Conservation (phyloP, 495 filamentous ascomycete genomes). For the Cercophora samala region DNA sequence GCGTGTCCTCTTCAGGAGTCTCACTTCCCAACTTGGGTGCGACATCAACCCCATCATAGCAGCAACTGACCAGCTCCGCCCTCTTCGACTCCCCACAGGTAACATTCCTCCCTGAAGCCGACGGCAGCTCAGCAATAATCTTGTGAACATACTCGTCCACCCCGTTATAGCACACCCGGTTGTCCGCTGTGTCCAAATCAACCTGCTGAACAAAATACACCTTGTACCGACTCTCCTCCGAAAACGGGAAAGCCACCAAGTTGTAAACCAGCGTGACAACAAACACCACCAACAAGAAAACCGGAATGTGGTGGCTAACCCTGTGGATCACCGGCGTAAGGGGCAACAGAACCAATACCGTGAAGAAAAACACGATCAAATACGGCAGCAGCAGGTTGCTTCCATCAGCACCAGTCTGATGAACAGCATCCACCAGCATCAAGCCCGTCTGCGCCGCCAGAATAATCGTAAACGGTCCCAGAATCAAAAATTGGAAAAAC, state of each 20-base stretch:
- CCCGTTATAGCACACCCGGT: slow-evolving; percentile 66
- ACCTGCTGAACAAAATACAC: slow-evolving; percentile 81
- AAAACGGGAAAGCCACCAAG: slow-evolving; percentile 85
- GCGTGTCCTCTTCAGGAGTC: slow-evolving; percentile 11
- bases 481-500: slow-evolving; percentile 78
- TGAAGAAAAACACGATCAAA: slow-evolving; percentile 61
- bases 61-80: slow-evolving; percentile 58
- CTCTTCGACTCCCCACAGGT: slow-evolving; percentile 38
- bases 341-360: slow-evolving; percentile 72
- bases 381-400: slow-evolving; percentile 64
- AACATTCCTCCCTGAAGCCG: slow-evolving; percentile 58
- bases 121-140: slow-evolving; percentile 66
- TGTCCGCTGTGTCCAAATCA: slow-evolving; percentile 69
- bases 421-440: slow-evolving; percentile 64
- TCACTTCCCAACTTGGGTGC: slow-evolving; percentile 57
- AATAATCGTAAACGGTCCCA: slow-evolving; percentile 72
- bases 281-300: slow-evolving; percentile 70
- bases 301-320: slow-evolving; percentile 75
- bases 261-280: slow-evolving; percentile 81
- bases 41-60: slow-evolving; percentile 59
- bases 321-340: slow-evolving; percentile 82
- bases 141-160: slow-evolving; percentile 66
- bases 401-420: slow-evolving; percentile 81
- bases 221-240: slow-evolving; percentile 71
- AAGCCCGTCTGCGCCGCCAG: slow-evolving; percentile 71